Evolutionary conservation across 140 eudicot species (phyloP), one percentile per base, ranked within the genome.

Genomic region (Eryngium alpinum): DNA sequence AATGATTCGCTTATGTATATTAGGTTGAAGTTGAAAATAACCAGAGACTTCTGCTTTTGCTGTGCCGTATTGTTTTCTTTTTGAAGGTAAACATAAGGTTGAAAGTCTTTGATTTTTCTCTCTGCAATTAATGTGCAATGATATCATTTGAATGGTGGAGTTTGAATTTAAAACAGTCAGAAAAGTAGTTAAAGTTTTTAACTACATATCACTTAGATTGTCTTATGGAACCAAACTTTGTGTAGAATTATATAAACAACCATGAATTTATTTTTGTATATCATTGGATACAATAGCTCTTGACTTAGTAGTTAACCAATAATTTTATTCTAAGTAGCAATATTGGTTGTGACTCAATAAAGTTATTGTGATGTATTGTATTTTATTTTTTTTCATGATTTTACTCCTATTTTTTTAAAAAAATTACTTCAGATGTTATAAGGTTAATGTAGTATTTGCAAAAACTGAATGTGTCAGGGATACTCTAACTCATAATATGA

Each of bases 11-110:
- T 25, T 53, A 9, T 72, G 18, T 72, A 24, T 79, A 82, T 51
- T 72, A 96, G 99, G 98, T 90, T 80, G 99, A 96, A 89, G 99
- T 98, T 82, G 91, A 87, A 97, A 96, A 85, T 97, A 91, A 81
- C 98, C 99, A 27, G 99, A 96, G 79, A 91, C 93, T 34, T 96
- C 98, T 33, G 99, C 93, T 82, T 91, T 98, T 46, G 98, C 98
- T 75, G 98, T 96, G 79, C 99, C 99, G 50, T 96, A 72, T 84
- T 93, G n/a, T 96, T 38, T 97, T 88, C 78, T 96, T 96, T 84
- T 78, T 87, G 50, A 93, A 93, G 99, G 98, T 91, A 86, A 53
- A 60, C n/a, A 56, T 76, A 6, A 51, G 11, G 4, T 43, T 44
- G 34, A 34, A 31, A 31, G 19, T 44, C 52, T 29, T 22, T 9